A percentile compares a stretch with the other conserved stretches of the same genome.
Conservation (phyloP, 2,329 filamentous ascomycete genomes). For the Fusarium armeniacum region DNA sequence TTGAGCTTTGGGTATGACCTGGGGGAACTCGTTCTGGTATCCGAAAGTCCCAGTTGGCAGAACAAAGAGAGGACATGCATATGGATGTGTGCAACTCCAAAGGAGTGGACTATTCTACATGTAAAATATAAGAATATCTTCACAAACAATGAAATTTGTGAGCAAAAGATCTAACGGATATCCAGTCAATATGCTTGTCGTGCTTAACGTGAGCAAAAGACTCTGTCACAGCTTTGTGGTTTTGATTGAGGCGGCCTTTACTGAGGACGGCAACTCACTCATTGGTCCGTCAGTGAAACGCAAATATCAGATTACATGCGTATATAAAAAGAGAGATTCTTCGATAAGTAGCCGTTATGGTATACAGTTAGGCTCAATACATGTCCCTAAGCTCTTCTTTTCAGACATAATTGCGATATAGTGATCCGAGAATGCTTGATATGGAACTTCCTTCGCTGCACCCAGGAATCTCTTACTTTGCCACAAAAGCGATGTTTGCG, state of each 20-base stretch:
- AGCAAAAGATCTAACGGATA: not conserved
- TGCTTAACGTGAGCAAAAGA: not conserved
- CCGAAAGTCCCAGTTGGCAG: not conserved
- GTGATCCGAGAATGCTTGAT: not conserved
- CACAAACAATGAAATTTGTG: not conserved
- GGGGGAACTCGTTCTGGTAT: not conserved
- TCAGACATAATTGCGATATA: not conserved
- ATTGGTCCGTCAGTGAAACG: no score
- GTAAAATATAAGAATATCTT: fast-evolving
- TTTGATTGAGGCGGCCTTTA: not conserved
- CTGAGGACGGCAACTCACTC: not conserved
- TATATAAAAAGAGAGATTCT: not conserved
- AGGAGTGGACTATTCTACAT: not conserved
- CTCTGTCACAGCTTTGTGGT: not conserved
- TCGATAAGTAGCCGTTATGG: not conserved
- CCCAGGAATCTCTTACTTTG: not conserved
- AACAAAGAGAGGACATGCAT: not conserved
- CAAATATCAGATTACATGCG: not conserved
- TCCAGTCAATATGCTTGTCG: not conserved
- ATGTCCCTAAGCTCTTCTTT: not conserved
- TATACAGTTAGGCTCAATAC: not conserved
- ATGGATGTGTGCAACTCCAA: not conserved
- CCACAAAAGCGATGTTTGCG: not conserved
- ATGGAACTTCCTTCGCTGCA: not conserved
- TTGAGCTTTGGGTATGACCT: no score